Conservation (phyloP, 1,139 yeast genomes). For the Pichia sp. region DNA sequence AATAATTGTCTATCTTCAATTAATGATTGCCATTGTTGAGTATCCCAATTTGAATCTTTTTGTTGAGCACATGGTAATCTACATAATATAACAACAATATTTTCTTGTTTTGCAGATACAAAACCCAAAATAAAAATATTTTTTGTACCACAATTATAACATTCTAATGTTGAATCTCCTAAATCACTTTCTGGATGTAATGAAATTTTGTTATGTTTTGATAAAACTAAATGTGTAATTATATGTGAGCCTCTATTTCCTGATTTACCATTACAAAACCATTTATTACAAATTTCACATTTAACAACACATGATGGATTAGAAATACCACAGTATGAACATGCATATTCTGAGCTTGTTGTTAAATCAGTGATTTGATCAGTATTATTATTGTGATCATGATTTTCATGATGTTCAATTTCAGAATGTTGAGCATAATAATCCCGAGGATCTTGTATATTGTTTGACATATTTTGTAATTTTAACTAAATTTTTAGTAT, state of each 20-base stretch:
- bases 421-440: too few relatives aligned
- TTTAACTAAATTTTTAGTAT: too few relatives aligned
- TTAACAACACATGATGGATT: conserved; percentile 61
- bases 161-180: conserved; percentile 80
- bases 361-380: neutral
- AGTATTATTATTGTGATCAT: neutral
- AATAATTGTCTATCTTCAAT: conserved; percentile 74
- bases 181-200: conserved; percentile 76
- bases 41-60: conserved; percentile 77
- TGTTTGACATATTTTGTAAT: too few relatives aligned
- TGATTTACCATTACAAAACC: conserved; percentile 85
- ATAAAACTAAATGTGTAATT: conserved; percentile 74
- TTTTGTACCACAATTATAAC: conserved; percentile 82
- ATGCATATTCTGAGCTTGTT: conserved; percentile 38
- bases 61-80: conserved; percentile 84
- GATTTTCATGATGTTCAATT: neutral
- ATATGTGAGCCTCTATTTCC: conserved; percentile 67
- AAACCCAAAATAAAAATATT: conserved; percentile 81
- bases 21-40: conserved; percentile 80
- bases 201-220: conserved; percentile 70
- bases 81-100: conserved; percentile 81
- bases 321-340: conserved; percentile 76
- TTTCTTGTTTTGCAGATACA: conserved; percentile 81
- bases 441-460: too few relatives aligned
- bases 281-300: conserved; percentile 71